Percentiles rank a stretch among this genome's conserved stretches.
Conservation (phyloP, 345 rosid genomes). For the Stellera chamaejasme region DNA sequence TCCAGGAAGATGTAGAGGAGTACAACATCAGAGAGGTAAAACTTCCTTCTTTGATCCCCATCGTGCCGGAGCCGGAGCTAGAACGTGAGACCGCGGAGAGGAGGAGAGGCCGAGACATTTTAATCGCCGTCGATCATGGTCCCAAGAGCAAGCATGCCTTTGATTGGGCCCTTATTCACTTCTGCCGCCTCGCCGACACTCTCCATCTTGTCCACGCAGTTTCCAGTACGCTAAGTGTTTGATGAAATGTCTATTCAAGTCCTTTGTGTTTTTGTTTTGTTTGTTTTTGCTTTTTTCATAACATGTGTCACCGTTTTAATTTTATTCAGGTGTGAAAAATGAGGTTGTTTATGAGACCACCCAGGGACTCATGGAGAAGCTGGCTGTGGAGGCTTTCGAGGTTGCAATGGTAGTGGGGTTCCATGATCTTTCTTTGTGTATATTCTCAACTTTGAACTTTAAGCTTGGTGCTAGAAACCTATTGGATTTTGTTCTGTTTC, state of each 20-base stretch:
- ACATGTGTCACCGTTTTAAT: neutral
- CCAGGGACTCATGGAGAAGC: slow-evolving; percentile 66
- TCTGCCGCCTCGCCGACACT: slow-evolving; percentile 81
- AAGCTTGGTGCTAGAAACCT: too few species aligned
- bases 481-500: too few species aligned
- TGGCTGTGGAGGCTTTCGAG: slow-evolving; percentile 67
- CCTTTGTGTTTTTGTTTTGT: neutral
- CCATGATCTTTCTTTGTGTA: too few species aligned
- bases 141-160: slow-evolving; percentile 64
- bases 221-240: slow-evolving; percentile 32
- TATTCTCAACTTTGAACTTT: too few species aligned
- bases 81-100: slow-evolving; percentile 70
- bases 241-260: neutral
- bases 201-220: slow-evolving; percentile 81
- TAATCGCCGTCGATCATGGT: slow-evolving; percentile 57
- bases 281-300: neutral
- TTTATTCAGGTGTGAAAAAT: slow-evolving; percentile 42
- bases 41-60: slow-evolving; percentile 51
- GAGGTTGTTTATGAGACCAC: slow-evolving; percentile 50
- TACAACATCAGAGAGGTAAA: slow-evolving; percentile 57
- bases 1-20: slow-evolving; percentile 41
- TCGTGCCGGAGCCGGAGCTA: slow-evolving; percentile 42
- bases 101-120: slow-evolving; percentile 56
- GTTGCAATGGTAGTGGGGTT: slow-evolving; percentile 50
- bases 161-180: slow-evolving; percentile 68